phyloP scores from a whole-genome alignment of 1,284 basidiomycete species.

The Cystobasidium pallidum region DNA sequence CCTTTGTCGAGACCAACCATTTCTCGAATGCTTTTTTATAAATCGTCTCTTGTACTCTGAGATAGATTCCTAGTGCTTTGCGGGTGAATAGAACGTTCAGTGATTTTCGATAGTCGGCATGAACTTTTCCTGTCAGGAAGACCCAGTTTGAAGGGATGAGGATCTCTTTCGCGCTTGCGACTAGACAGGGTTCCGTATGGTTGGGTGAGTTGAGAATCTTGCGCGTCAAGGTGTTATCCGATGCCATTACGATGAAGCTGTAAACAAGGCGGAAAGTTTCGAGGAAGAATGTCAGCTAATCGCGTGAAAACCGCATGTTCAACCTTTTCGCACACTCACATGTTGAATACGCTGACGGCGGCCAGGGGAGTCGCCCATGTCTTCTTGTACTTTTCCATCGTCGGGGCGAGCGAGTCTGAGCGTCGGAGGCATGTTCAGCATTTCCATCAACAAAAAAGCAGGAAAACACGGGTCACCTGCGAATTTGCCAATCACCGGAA shows the following conservation, averaged over 20 bases:
- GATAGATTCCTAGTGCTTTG: conserved; percentile 85
- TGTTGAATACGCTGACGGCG: conserved; percentile 91
- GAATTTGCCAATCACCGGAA: conserved; percentile 91
- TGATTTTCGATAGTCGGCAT: conserved; percentile 91
- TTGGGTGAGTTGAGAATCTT: conserved; percentile 91
- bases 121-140: conserved; percentile 89
- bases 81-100: conserved; percentile 93
- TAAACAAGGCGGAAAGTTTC: background rate
- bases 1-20: conserved; percentile 64
- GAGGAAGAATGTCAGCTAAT: background rate
- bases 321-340: conserved; percentile 67
- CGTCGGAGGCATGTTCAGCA: no score
- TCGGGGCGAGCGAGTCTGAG: conserved; percentile 83
- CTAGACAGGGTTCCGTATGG: conserved; percentile 89
- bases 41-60: conserved; percentile 82
- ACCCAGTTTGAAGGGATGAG: conserved; percentile 94
- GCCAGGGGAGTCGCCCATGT: conserved; percentile 73
- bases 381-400: conserved; percentile 82
- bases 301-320: no score
- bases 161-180: conserved; percentile 87
- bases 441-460: no score
- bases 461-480: conserved; percentile 39
- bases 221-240: conserved; percentile 83
- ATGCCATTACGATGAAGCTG: conserved; percentile 96
- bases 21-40: conserved; percentile 73